These are phyloP conservation scores for Rhodotorula sp. DNA, from an alignment of 1,284 basidiomycete species.

Conservation along the genomic window DNA sequence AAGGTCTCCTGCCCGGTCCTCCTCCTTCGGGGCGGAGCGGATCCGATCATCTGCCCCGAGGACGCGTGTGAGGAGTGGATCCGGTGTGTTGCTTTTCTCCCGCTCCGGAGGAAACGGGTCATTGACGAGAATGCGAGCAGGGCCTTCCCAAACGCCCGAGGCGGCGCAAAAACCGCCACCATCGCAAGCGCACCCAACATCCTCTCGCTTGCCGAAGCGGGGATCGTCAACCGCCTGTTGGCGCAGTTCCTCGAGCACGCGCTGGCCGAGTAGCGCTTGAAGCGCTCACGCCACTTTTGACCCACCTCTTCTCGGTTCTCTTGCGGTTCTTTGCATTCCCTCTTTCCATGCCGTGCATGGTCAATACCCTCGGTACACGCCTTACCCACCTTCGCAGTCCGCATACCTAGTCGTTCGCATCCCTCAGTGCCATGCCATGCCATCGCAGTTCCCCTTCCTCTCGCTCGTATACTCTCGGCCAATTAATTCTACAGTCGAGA, in stretches of 20 bases:
- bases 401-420: no score
- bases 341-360: no score
- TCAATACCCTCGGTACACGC: no score
- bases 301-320: background rate
- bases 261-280: background rate
- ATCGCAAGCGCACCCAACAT: conserved; percentile 13
- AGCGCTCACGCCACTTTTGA: no score
- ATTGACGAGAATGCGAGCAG: background rate
- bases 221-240: conserved; percentile 22
- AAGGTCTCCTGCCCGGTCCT: conserved; percentile 18
- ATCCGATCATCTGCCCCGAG: conserved; percentile 14
- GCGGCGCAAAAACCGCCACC: background rate
- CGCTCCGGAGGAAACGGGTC: background rate
- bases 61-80: conserved; percentile 19
- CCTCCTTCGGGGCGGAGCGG: conserved; percentile 21
- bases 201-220: conserved; percentile 20
- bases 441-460: no score
- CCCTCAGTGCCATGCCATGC: no score
- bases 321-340: no score
- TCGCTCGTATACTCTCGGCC: no score
- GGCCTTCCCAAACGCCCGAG: conserved; percentile 4
- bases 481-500: no score
- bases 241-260: conserved; percentile 1
- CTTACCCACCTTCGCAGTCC: no score
- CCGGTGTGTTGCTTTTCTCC: conserved; percentile 3